Evolutionary conservation across 2,329 filamentous ascomycete species (phyloP), one percentile per base, ranked within the genome.

Genomic region (Alternaria longipes): DNA sequence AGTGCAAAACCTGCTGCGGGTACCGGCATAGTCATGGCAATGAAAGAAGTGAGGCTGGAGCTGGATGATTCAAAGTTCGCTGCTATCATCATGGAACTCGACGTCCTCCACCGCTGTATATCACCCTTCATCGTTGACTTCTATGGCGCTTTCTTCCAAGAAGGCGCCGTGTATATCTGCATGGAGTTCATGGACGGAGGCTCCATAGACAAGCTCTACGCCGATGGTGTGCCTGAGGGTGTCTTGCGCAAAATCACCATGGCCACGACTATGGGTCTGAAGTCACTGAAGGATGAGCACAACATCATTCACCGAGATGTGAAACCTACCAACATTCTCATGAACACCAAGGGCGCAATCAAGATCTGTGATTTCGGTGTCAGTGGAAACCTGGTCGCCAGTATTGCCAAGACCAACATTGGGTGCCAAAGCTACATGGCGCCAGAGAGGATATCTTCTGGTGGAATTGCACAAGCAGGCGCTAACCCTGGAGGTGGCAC

Each of bases 351-450:
- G 42, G 95, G 95, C 1, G 93, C 97, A 75, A 86, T 98, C 83
- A 99, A 99, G 81, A 97, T 99, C 59, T 99, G 95, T 80, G 95
- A 99, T 80, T 99, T 99, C 78, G 95, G 95, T 58, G 95, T 99
- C 56, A 96, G 92, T 68, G 95, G 95, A 54, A 99, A 99, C 73
- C 83, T 99, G 24, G 95, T 99, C 22, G 94, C 95, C 24, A 97
- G 93, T 82, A 98, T 98, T 72, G 95, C 95, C 53, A 97, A 96
- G 81, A 99, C 95, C 28, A 99, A 99, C 77, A 99, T 99, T 73
- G 95, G 95, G 40, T 99, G 95, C 74, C 95, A 99, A 81, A 97
- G 94, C 75, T 99, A 99, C 81, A 99, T 99, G 95, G 95, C 95
- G 0, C 95, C 95, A 0, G 95, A 99, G 79, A 85, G 95, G 67